Evolutionary conservation across 2,329 filamentous ascomycete species (phyloP).

Genomic region (Zopfia rhizophila): DNA sequence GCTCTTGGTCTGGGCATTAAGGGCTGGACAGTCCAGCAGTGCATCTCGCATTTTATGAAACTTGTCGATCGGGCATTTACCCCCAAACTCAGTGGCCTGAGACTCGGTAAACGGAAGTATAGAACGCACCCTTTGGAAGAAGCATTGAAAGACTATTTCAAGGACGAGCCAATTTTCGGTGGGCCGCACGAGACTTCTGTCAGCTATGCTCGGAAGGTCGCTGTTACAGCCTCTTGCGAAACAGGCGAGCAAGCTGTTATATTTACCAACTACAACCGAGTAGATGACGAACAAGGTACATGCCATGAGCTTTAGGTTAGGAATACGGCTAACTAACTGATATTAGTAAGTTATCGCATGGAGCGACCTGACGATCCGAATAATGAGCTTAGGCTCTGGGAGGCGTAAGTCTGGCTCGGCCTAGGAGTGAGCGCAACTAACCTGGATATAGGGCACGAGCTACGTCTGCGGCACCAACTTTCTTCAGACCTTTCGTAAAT

Average conservation of each 20-base stretch:
- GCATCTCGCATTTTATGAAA: constrained; percentile 51
- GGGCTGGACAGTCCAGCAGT: constrained; percentile 52
- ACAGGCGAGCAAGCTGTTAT: constrained; percentile 54
- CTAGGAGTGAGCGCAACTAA: constrained; percentile 7
- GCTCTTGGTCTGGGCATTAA: constrained; percentile 55
- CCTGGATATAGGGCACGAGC: constrained; percentile 51
- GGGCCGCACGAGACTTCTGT: constrained; percentile 26
- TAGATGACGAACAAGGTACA: constrained; percentile 46
- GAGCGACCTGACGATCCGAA: constrained; percentile 17
- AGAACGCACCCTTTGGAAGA: constrained; percentile 51
- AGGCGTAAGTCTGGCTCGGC: constrained; percentile 22
- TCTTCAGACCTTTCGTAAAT: constrained; percentile 58
- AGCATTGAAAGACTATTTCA: constrained; percentile 42
- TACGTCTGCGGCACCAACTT: constrained; percentile 56
- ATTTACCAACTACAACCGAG: constrained; percentile 59
- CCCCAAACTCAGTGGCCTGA: constrained; percentile 41
- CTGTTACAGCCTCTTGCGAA: constrained; percentile 48
- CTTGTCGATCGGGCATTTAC: constrained; percentile 56
- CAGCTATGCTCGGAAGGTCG: constrained; percentile 41
- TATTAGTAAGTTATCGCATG: constrained; percentile 16
- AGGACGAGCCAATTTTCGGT: constrained; percentile 46
- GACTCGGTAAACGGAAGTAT: constrained; percentile 37
- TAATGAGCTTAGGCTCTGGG: constrained; percentile 17
- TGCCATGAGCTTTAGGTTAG: too few species aligned
- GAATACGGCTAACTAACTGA: too few species aligned